These are phyloP conservation scores for Tubosaeta sp. DNA, from an alignment of 768 basidiomycete species.

Conservation along the genomic window DNA sequence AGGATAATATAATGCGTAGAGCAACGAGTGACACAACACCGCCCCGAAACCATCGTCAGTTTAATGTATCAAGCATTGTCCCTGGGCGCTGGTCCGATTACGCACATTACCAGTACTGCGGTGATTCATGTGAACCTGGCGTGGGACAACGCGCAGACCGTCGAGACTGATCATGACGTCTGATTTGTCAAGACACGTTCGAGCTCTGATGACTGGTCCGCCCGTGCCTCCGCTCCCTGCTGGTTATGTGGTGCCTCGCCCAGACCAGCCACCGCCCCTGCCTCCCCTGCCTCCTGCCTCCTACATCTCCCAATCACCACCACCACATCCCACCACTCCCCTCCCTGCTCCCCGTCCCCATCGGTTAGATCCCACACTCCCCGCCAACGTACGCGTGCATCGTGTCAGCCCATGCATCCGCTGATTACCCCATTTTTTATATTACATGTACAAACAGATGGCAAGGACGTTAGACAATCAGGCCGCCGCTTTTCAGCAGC, in stretches of 20 bases:
- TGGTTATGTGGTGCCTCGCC: slow-evolving; percentile 8
- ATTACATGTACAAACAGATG: slow-evolving; percentile 47
- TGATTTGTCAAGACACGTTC: too few species aligned
- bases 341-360: slow-evolving; percentile 68
- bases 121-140: neutral
- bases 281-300: slow-evolving; percentile 49
- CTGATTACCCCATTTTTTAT: slow-evolving; percentile 18
- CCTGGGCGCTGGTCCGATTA: neutral
- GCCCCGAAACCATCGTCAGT: too few species aligned
- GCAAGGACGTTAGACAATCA: slow-evolving; percentile 58
- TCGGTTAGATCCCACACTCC: slow-evolving; percentile 54
- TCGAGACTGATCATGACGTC: slow-evolving; percentile 1
- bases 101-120: too few species aligned
- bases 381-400: slow-evolving; percentile 48
- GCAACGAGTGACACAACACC: neutral
- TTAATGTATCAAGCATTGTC: neutral
- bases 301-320: slow-evolving; percentile 21
- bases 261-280: slow-evolving; percentile 39
- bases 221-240: slow-evolving; percentile 28
- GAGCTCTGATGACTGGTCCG: slow-evolving; percentile 29
- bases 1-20: too few species aligned
- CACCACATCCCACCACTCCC: slow-evolving; percentile 42
- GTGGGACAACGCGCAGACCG: neutral
- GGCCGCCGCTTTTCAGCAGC: slow-evolving; percentile 22
- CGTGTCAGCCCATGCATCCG: slow-evolving; percentile 8